phyloP scores from a whole-genome alignment of 169 alveolate genomes.

The Eimeria sp. region DNA sequence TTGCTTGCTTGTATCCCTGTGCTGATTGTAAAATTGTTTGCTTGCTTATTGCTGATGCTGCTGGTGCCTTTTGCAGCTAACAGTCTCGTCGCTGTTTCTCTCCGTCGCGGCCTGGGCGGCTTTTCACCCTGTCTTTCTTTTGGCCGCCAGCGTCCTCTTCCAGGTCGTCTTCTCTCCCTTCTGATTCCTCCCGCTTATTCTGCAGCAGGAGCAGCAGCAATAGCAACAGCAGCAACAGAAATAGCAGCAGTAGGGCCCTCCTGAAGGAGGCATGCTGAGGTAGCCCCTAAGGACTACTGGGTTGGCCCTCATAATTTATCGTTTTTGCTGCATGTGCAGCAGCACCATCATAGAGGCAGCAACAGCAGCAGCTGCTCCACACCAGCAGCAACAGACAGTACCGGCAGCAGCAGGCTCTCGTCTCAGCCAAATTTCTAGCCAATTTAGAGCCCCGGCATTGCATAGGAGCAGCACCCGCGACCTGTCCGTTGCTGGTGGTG shows the following conservation, averaged over 20 bases:
- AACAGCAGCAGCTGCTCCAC: background rate
- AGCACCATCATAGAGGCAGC: background rate
- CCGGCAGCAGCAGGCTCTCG: background rate
- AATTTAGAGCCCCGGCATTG: too few relatives aligned
- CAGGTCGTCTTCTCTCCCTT: background rate
- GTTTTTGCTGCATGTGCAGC: too few relatives aligned
- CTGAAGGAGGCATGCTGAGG: background rate
- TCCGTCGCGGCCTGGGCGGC: background rate
- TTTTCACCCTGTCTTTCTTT: background rate
- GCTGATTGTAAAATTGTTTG: too few relatives aligned
- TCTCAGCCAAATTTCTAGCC: background rate
- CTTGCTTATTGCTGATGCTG: too few relatives aligned
- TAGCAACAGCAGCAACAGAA: background rate
- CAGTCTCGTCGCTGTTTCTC: background rate
- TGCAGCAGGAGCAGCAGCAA: constrained; percentile 4
- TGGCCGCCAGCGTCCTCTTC: background rate
- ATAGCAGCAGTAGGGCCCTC: background rate
- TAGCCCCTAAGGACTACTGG: background rate
- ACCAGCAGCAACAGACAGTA: background rate
- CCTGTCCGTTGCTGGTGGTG: too few relatives aligned
- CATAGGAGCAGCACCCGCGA: too few relatives aligned
- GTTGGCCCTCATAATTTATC: background rate
- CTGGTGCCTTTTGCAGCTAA: background rate
- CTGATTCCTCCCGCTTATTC: background rate
- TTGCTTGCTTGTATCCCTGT: background rate